Evolutionary conservation across 805 yeast genomes (phyloP), one percentile per base, ranked within the genome.

Genomic region (Candida sphagnicola): DNA sequence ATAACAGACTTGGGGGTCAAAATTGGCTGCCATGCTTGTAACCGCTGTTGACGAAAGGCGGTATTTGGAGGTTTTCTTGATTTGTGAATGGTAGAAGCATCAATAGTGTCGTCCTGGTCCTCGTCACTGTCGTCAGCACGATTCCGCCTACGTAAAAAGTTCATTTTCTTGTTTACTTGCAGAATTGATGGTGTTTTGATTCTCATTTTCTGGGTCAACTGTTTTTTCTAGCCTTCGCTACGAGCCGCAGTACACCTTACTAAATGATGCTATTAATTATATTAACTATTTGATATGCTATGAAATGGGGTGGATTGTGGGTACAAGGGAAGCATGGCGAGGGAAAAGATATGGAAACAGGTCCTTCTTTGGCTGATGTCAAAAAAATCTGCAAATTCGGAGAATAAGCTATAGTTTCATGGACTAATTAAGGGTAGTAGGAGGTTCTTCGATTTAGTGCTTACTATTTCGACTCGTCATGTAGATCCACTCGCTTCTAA

Each of bases 1-100:
- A 93, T 74, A 33, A 91, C 97, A 13, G 95, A 82, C 48, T 81
- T 81, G 12, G 98, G 97, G 1, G 96, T 85, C 40, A 93, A 74
- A 39, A 93, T 87, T 1, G 98, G 99, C 50, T 78, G 84, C 84
- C 83, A 78, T 37, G 85, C 82, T 56, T 79, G 78, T 49, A 78
- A 65, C 41, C 85, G 64, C 61, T 78, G 85, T 49, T 85, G 95
- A 54, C 90, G 74, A 54, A 85, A 85, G 2, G 90, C 91, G 5
- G 91, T 85, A 57, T 85, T 70, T 42, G 72, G 72, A 3, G 72
- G 75, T 41, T 63, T 68, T 25, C 72, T 48, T 10, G 67, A 62
- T 47, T 67, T 67, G 25, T 49, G 51, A 17, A 51, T 46, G 21
- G 53, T 54, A 21, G 55, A 28, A 8, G 16, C 19, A 1, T 34